These are phyloP conservation scores for Penicillium vulpinum DNA, from an alignment of 2,329 filamentous ascomycete genomes.

Conservation along the genomic window DNA sequence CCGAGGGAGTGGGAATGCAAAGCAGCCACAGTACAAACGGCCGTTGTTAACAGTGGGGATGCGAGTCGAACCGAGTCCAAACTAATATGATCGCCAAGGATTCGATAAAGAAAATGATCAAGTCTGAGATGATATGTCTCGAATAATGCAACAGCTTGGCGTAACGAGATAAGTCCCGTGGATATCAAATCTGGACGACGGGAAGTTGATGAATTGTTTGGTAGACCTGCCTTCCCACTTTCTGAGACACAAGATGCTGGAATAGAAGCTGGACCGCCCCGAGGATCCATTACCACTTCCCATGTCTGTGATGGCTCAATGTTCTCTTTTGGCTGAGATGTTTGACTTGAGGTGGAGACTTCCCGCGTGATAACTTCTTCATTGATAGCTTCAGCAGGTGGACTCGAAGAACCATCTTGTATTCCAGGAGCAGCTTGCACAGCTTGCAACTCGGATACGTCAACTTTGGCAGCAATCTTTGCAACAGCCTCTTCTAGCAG, in stretches of 20 bases:
- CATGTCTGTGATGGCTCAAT: slow-evolving; percentile 31
- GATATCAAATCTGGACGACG: slow-evolving; percentile 45
- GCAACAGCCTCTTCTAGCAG: slow-evolving; percentile 38
- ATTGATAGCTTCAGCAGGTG: not conserved
- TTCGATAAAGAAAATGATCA: slow-evolving; percentile 49
- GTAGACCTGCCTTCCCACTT: slow-evolving; percentile 7
- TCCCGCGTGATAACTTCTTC: not conserved
- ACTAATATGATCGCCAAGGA: slow-evolving; percentile 27
- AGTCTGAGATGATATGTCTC: slow-evolving; percentile 46
- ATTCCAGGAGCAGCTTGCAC: not conserved
- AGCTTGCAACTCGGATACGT: slow-evolving; percentile 15
- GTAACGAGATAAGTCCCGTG: slow-evolving; percentile 43
- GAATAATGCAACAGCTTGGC: slow-evolving; percentile 46
- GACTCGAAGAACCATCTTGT: slow-evolving; percentile 3
- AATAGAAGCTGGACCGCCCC: slow-evolving; percentile 36
- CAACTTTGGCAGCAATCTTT: slow-evolving; percentile 25
- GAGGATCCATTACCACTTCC: slow-evolving; percentile 42
- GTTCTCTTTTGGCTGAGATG: slow-evolving; percentile 3
- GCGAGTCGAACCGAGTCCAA: slow-evolving; percentile 41
- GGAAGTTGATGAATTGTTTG: slow-evolving; percentile 5
- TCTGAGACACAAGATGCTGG: slow-evolving; percentile 26
- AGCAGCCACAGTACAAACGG: slow-evolving; percentile 48
- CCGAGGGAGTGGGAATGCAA: slow-evolving; percentile 40
- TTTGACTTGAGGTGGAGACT: not conserved
- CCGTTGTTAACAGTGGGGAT: slow-evolving; percentile 47